Evolutionary conservation across 2,329 filamentous ascomycete genomes (phyloP).

Genomic region (Karstenula rhodostoma): DNA sequence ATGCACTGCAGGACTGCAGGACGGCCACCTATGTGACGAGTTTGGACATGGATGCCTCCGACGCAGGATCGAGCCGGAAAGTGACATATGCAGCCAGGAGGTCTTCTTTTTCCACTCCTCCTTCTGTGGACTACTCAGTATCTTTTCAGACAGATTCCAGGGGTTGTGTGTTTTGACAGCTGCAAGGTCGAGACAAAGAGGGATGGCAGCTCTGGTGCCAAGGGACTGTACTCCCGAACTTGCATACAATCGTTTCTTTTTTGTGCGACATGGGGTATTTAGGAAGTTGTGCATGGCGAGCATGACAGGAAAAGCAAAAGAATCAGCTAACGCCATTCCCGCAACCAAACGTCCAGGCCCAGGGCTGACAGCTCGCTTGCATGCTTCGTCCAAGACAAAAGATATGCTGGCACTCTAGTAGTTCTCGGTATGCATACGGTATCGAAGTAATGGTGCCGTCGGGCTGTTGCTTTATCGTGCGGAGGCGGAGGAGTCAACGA

Average conservation of each 20-base stretch:
- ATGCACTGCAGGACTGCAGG: slow-evolving; percentile 40
- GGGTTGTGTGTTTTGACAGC: slow-evolving; percentile 13
- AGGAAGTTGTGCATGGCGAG: background rate
- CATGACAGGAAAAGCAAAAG: slow-evolving; percentile 15
- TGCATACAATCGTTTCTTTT: slow-evolving; percentile 16
- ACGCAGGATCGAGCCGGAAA: slow-evolving; percentile 23
- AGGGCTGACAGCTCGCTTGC: slow-evolving; percentile 29
- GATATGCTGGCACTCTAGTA: slow-evolving; percentile 12
- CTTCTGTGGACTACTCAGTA: slow-evolving; percentile 15
- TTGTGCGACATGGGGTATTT: background rate
- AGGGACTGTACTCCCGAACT: background rate
- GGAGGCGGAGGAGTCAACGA: background rate
- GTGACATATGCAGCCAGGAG: slow-evolving; percentile 28
- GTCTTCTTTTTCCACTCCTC: slow-evolving; percentile 12
- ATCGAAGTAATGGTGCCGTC: background rate
- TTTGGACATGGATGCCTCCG: slow-evolving; percentile 25
- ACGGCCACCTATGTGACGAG: slow-evolving; percentile 36
- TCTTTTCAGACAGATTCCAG: background rate
- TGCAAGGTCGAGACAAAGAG: slow-evolving; percentile 11
- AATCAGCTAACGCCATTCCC: slow-evolving; percentile 28
- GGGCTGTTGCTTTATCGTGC: background rate
- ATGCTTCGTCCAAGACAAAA: slow-evolving; percentile 22
- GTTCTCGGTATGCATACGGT: background rate
- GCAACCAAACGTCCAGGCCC: slow-evolving; percentile 26
- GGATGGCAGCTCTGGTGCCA: slow-evolving; percentile 5